phyloP scores from a whole-genome alignment of 2,329 filamentous ascomycete species.

The Calonectria pseudoturangicola region DNA sequence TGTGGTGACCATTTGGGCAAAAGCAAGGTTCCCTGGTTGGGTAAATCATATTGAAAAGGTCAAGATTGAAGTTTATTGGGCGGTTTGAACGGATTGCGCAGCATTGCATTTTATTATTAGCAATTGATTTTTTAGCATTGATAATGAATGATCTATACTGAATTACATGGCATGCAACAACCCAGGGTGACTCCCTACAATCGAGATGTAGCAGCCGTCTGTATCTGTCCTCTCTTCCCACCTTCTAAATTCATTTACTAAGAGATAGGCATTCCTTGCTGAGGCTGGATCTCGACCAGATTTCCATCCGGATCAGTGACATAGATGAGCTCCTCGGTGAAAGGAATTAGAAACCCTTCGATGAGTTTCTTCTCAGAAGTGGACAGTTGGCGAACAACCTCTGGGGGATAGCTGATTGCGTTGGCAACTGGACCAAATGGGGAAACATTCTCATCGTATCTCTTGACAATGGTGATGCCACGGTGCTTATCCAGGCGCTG shows the following conservation, averaged over 20 bases:
- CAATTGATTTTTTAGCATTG: not conserved
- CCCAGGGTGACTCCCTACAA: too few species aligned
- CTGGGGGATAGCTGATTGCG: slow-evolving; percentile 39
- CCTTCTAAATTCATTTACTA: not conserved
- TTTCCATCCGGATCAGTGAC: slow-evolving; percentile 53
- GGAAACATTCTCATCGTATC: slow-evolving; percentile 45
- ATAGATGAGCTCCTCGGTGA: slow-evolving; percentile 45
- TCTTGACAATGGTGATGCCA: slow-evolving; percentile 55
- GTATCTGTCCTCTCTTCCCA: not conserved
- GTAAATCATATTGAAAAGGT: slow-evolving; percentile 69
- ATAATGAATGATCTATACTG: not conserved
- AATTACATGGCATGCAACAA: not conserved
- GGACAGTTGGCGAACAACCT: slow-evolving; percentile 39
- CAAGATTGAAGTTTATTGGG: slow-evolving; percentile 76
- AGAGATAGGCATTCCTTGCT: slow-evolving; percentile 14
- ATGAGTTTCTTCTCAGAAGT: slow-evolving; percentile 23
- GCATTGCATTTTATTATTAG: not conserved
- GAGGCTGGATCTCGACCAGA: slow-evolving; percentile 52
- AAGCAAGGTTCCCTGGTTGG: slow-evolving; percentile 74
- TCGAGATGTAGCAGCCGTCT: too few species aligned
- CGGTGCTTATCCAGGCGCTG: slow-evolving; percentile 46
- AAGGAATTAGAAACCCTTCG: slow-evolving; percentile 30
- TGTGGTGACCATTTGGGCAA: slow-evolving; percentile 77
- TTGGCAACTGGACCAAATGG: slow-evolving; percentile 38
- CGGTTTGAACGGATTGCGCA: slow-evolving; percentile 58